Evolutionary conservation across 2,329 filamentous ascomycete species (phyloP).

Genomic region (Phaeoacremonium minimum): DNA sequence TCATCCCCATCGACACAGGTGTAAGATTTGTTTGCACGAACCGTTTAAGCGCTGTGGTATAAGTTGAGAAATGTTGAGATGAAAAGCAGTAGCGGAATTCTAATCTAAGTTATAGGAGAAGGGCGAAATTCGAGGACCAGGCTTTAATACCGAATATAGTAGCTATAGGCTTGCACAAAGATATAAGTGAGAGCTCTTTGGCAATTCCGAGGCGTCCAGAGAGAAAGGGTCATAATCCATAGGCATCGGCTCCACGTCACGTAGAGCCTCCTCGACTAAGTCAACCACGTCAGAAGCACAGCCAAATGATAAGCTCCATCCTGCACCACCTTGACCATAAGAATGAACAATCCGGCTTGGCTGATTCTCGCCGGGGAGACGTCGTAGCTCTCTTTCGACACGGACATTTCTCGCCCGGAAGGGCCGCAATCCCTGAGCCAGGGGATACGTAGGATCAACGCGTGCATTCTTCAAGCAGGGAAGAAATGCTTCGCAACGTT

Average conservation of each 20-base stretch:
- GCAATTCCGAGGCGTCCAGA: too few relatives aligned
- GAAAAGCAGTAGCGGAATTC: too few relatives aligned
- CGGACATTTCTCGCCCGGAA: conserved; percentile 33
- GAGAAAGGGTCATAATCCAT: conserved; percentile 13
- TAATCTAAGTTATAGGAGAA: too few relatives aligned
- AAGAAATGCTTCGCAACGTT: conserved; percentile 35
- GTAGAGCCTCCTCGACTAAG: conserved; percentile 28
- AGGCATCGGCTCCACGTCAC: conserved; percentile 9
- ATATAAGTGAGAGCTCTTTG: too few relatives aligned
- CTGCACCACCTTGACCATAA: conserved; percentile 39
- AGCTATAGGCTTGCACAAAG: too few relatives aligned
- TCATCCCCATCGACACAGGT: too few relatives aligned
- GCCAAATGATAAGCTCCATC: conserved; percentile 35
- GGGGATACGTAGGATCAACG: conserved; percentile 32
- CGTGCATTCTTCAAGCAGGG: conserved; percentile 32
- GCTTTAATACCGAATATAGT: too few relatives aligned
- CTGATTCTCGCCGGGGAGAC: conserved; percentile 8
- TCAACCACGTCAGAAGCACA: conserved; percentile 28
- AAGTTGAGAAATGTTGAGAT: too few relatives aligned
- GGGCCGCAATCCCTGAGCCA: conserved; percentile 37
- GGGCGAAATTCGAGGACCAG: too few relatives aligned
- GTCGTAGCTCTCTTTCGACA: conserved; percentile 33
- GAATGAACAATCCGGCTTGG: conserved; percentile 33
- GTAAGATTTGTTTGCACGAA: too few relatives aligned
- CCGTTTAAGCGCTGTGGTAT: too few relatives aligned